Base-by-base conservation (phyloP, 345 rosid species). In the Xanthoceras sorbifolium region DNA sequence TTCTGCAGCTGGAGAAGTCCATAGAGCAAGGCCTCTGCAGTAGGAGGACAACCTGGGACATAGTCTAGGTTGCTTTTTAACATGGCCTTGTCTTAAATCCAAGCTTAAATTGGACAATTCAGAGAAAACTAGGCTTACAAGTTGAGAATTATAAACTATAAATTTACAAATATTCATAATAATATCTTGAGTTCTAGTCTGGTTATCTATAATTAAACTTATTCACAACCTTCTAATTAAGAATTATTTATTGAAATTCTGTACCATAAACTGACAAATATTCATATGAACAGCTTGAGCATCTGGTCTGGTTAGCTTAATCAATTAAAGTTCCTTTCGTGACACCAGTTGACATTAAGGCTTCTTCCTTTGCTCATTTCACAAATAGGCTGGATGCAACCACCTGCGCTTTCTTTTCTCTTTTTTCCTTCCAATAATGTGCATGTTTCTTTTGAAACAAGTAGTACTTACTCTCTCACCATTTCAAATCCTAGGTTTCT, bases 31-130 rank as follows among this genome's bases (percentile, higher is more conserved):
- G 99, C 99, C 88, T 93, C 99, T 0, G 98, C 99, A n/a, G 99
- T 92, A 40, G 98, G 97, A 62, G 98, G 99, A 82, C 99, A 96
- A 54, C 99, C 99, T 0, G 97, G 99, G 75, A 96, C 98, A 42
- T 93, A 92, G 15, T 29, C 9, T 17, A 25, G 17, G 54, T 9
- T 57, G 60, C 14, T 38, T 22, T 57, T 57, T 52, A 14, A 14
- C 12, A 36, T 25, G 4, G 23, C 34, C 32, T 40, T 57, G 31
- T 57, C 23, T 36, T 34, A 14, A 34, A 57, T 22, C 74, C 48
- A 34, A n/a, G 17, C 8, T 46, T 46, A 34, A 42, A 28, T 48
- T 25, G 0, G 42, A 20, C 63, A 20, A 9, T n/a, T 25, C 31
- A 38, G 25, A 26, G 36, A 22, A 36, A 50, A 60, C 40, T 22